Evolutionary conservation across 2,329 filamentous ascomycete genomes (phyloP), one percentile per base, ranked within the genome.

Genomic region (Botrytis byssoidea): DNA sequence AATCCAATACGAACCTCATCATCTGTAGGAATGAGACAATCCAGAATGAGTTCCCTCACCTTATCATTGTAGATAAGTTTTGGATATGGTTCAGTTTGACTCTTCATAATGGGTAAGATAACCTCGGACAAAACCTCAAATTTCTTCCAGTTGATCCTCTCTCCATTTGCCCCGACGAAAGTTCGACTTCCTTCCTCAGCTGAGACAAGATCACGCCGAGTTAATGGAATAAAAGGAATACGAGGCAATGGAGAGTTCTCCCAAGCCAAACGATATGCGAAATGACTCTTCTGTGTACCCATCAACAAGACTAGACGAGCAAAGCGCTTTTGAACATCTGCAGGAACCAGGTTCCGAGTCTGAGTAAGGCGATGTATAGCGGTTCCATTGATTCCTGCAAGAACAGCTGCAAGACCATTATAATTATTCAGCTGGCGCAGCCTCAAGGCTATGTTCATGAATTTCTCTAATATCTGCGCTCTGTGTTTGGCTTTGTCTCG

Each of bases 91-190:
- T 90, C 90, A 71, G 93, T 92, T 83, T 98, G 95, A 79, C 95
- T 97, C 83, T 91, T 92, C 88, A 98, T 97, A 72, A 99, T 91
- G 3, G 93, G 92, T 74, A 98, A 86, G 71, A 98, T 88, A 8
- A 98, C 93, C 78, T 98, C 95, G 10, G 95, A 95, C 83, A 98
- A 90, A 46, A 99, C 92, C 82, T 98, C 95, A 79, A 98, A 99
- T 81, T 99, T 99, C 83, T 92, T 94, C 96, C 96, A 99, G 81
- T 98, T 98, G 81, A 99, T 93, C 70, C 93, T 87, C 76, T 93
- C 89, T 76, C 86, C 89, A 74, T 89, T 87, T 3, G 88, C 86
- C 12, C 92, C 93, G 2, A 98, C 85, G 81, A 97, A 95, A 0
- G 96, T 98, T 79, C 89, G 90, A 82, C 96, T 98, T 48, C 95